phyloP scores from a whole-genome alignment of 371 early-diverging fungal genomes.

The Mucor mucedo region DNA sequence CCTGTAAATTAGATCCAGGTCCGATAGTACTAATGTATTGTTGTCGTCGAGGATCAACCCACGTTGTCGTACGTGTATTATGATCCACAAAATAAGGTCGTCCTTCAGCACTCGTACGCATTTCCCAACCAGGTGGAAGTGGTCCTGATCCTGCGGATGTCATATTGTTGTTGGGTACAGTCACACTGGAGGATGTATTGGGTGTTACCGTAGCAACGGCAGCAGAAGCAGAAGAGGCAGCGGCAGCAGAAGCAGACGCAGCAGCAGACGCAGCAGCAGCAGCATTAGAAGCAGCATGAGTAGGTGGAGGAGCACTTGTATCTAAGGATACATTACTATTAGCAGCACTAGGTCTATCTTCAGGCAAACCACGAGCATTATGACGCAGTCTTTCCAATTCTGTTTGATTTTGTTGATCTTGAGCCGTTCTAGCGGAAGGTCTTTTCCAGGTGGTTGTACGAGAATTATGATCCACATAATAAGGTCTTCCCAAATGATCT shows the following conservation, averaged over 20 bases:
- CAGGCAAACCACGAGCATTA: slow-evolving; percentile 84
- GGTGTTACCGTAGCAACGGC: neutral
- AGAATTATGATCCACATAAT: slow-evolving; percentile 77
- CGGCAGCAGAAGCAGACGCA: neutral
- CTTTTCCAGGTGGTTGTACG: slow-evolving; percentile 79
- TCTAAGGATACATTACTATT: slow-evolving; percentile 17
- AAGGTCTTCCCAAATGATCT: slow-evolving; percentile 70
- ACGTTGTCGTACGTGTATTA: slow-evolving; percentile 95
- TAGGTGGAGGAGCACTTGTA: neutral
- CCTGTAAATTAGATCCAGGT: slow-evolving; percentile 59
- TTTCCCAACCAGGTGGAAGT: slow-evolving; percentile 94
- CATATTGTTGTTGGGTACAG: slow-evolving; percentile 56
- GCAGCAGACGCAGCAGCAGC: neutral
- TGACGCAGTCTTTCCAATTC: slow-evolving; percentile 80
- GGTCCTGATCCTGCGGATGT: slow-evolving; percentile 81
- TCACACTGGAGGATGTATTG: slow-evolving; percentile 20
- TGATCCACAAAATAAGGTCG: slow-evolving; percentile 98
- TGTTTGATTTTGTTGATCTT: slow-evolving; percentile 63
- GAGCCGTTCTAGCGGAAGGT: slow-evolving; percentile 57
- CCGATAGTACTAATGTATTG: slow-evolving; percentile 66
- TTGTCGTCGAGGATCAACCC: slow-evolving; percentile 90
- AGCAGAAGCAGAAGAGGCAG: neutral
- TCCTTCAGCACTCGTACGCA: slow-evolving; percentile 89
- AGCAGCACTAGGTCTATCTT: slow-evolving; percentile 44
- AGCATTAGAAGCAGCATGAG: neutral